Percentiles rank a stretch among this genome's conserved stretches.
Conservation (phyloP, 2,329 filamentous ascomycete species). For the Byssochlamys sp. region DNA sequence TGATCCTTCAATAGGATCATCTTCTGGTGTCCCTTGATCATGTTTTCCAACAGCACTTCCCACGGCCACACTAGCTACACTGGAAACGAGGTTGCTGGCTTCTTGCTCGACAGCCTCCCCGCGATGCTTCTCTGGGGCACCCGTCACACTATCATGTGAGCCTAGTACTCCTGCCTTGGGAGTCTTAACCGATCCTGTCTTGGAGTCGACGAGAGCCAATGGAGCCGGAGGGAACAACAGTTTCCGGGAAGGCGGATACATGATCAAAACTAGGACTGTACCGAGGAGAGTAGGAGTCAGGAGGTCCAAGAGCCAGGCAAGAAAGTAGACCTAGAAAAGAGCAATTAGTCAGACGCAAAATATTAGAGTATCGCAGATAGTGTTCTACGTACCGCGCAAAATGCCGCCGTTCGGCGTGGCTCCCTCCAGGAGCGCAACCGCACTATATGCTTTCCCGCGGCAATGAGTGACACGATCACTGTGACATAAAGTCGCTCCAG, state of each 20-base stretch:
- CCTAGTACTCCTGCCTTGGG: constrained; percentile 66
- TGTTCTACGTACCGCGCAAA: constrained; percentile 43
- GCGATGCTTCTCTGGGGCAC: constrained; percentile 71
- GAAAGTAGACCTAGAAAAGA: constrained; percentile 38
- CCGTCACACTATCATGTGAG: constrained; percentile 66
- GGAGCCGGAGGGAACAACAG: constrained; percentile 69
- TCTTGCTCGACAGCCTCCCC: constrained; percentile 77
- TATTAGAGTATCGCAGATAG: not conserved
- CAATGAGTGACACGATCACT: constrained; percentile 57
- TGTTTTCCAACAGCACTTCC: constrained; percentile 69
- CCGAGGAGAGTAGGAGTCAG: constrained; percentile 52
- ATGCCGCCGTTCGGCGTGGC: constrained; percentile 55
- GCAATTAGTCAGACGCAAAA: not conserved
- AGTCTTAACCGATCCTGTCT: constrained; percentile 66
- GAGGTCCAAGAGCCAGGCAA: constrained; percentile 66
- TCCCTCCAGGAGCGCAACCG: constrained; percentile 74
- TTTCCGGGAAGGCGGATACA: constrained; percentile 52
- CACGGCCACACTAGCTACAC: constrained; percentile 61
- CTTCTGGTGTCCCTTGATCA: constrained; percentile 54
- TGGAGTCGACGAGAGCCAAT: constrained; percentile 59
- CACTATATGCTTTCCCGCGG: constrained; percentile 62
- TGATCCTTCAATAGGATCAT: constrained; percentile 40
- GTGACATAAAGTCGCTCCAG: constrained; percentile 76
- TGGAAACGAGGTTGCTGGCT: constrained; percentile 68
- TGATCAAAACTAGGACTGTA: constrained; percentile 56